Base-by-base conservation (phyloP, 768 basidiomycete genomes). In the Termitomyces bulborhizus region DNA sequence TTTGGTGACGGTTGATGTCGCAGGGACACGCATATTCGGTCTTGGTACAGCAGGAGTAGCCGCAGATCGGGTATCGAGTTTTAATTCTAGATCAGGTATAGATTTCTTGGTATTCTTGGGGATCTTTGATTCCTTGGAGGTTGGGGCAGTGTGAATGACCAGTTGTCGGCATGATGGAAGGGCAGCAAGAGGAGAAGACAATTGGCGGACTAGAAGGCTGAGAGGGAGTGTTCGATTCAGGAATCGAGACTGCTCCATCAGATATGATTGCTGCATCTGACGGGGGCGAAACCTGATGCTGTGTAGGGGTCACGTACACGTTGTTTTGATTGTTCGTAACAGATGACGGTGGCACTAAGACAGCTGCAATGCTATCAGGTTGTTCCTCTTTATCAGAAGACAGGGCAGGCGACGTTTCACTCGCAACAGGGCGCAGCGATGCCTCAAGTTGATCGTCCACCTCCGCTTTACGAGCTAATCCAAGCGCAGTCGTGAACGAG, bases 401-500 rank as follows among this genome's bases (percentile, higher is more conserved):
- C 18, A 51, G 27, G 50, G 60, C 54, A 48, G 63, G 34, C 29
- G 59, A 56, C 26, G 62, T 29, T 42, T 66, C 62, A 16, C 53
- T 45, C 42, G 52, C 42, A 53, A 63, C 60, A 57, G 59, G 54
- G 29, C 34, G 39, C 29, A 54, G 13, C 16, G 57, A 48, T 42
- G 53, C 52, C 39, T 57, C 58, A 31, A 66, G 65, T 24, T 68
- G 68, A 21, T 60, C 61, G 57, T 75, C 76, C 7, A 68, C 60
- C 59, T 75, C 76, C 15, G 67, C 70, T 64, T 71, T 74, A 27
- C 70, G 64, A 11, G 76, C 76, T 24, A 69, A 63, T 54, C 73
- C 75, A 54, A 77, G 62, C n/a, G 75, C 75, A 42, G 70, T 67
- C 27, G 68, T 65, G 58, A 76, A 77, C 1, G 69, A 68, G 8